A percentile compares a stretch with the other conserved stretches of the same genome.
These are phyloP conservation scores for Niebla homalea DNA, from an alignment of 495 filamentous ascomycete species.

Conservation along the genomic window DNA sequence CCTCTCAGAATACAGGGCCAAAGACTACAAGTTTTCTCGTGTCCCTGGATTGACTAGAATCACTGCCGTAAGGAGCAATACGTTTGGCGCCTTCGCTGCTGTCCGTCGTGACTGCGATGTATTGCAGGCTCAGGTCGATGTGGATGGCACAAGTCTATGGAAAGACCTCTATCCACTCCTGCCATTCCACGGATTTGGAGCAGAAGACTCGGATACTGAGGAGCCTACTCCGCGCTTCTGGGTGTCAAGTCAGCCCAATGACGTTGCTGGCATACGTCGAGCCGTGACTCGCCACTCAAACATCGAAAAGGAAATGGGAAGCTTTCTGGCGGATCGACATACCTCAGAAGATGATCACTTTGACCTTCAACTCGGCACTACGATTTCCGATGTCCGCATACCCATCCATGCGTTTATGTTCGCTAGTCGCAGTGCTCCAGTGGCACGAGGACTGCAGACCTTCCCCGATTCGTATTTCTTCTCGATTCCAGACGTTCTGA, in stretches of 20 bases:
- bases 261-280: conserved; percentile 24
- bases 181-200: conserved; percentile 33
- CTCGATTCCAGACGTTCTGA: conserved; percentile 44
- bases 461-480: conserved; percentile 32
- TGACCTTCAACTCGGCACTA: conserved; percentile 39
- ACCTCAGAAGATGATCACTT: conserved; percentile 16
- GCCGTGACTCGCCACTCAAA: conserved; percentile 40
- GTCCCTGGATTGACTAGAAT: conserved; percentile 78
- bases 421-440: conserved; percentile 52
- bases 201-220: conserved; percentile 20
- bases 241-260: conserved; percentile 11
- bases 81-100: conserved; percentile 78
- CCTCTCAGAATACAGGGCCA: conserved; percentile 40
- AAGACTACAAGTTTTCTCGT: conserved; percentile 85
- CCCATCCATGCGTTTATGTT: conserved; percentile 78
- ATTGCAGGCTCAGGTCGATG: conserved; percentile 55
- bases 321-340: conserved; percentile 22
- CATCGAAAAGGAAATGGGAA: conserved; percentile 40
- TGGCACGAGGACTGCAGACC: conserved; percentile 48
- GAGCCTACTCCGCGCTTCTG: conserved; percentile 33
- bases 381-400: conserved; percentile 49
- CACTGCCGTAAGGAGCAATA: conserved; percentile 68
- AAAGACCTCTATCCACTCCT: conserved; percentile 58
- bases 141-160: conserved; percentile 55
- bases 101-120: conserved; percentile 77